Evolutionary conservation across 2,329 filamentous ascomycete species (phyloP), one percentile per base, ranked within the genome.

Genomic region (Onygenales sp.): DNA sequence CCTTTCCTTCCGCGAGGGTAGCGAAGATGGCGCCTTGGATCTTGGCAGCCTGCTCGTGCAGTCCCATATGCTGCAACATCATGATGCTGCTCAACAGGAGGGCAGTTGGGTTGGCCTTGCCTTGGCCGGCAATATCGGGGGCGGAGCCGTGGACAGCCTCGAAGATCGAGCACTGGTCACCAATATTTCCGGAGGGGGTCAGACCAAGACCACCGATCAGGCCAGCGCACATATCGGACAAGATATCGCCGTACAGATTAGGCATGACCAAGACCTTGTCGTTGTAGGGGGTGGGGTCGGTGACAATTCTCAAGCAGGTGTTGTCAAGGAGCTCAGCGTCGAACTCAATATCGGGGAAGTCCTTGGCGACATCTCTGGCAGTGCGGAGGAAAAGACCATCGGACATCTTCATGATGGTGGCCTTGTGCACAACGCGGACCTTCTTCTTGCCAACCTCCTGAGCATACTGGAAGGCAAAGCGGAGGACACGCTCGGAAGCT

Each of bases 371-470:
- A 58, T 93, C 82, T 63, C 84, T 79, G 64, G 86, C 93, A 58
- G 87, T 89, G 74, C 82, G 87, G 64, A 98, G 82, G 85, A 98
- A 98, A 58, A 98, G 88, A 77, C 93, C 93, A 73, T 98, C 93
- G 70, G 87, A 92, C 89, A 96, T 95, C 85, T 98, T 98, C 93
- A 98, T 98, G 79, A 98, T 98, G 70, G 93, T 97, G 72, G 93
- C 93, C 84, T 98, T 98, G 87, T 98, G 93, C 60, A 97, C 91
- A 56, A 90, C 92, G 69, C 91, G 89, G 67, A 97, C 92, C 87
- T 96, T 96, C 72, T 84, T 91, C 80, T 89, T 88, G 76, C 91
- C 90, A 68, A 96, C 87, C 64, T 89, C 83, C 74, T 93, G 82
- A 64, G 93, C 93, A 72, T 98, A 90, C 78, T 98, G 92, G 85